phyloP scores from a whole-genome alignment of 371 early-diverging fungal species.

The Caulochytrium protostelioides region DNA sequence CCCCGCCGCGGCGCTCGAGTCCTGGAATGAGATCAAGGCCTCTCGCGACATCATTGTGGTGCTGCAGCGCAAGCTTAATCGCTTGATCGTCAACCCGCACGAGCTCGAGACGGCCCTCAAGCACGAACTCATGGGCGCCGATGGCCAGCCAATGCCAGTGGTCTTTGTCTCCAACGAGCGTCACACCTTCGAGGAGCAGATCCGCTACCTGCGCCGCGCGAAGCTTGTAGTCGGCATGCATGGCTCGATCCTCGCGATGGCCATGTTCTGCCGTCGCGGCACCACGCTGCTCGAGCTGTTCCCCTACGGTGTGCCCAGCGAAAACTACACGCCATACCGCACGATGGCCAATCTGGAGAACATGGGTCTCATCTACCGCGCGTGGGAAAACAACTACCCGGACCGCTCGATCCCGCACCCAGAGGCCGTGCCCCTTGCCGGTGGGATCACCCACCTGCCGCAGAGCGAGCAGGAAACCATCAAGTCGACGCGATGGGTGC shows the following conservation, averaged over 20 bases:
- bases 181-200: constrained; percentile 20
- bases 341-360: constrained; percentile 19
- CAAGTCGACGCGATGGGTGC: constrained; percentile 10
- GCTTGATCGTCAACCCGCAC: constrained; percentile 24
- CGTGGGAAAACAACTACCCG: constrained; percentile 21
- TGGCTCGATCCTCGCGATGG: constrained; percentile 22
- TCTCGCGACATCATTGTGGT: constrained; percentile 21
- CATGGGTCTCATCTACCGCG: constrained; percentile 20
- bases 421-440: constrained; percentile 8
- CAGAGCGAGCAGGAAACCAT: constrained; percentile 12
- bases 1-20: neutral
- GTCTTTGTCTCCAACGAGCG: constrained; percentile 23
- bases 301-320: constrained; percentile 22
- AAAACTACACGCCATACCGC: constrained; percentile 27
- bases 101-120: constrained; percentile 10
- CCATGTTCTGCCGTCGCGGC: constrained; percentile 22
- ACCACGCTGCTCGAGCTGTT: constrained; percentile 25
- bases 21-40: no score
- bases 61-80: constrained; percentile 15
- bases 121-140: constrained; percentile 3
- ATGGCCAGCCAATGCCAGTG: constrained; percentile 2
- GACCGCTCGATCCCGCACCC: constrained; percentile 15
- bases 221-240: constrained; percentile 27
- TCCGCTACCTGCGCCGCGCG: constrained; percentile 17
- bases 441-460: constrained; percentile 17